Conservation (phyloP, 352 stramenopile species). For the Globisporangium abappressorium region DNA sequence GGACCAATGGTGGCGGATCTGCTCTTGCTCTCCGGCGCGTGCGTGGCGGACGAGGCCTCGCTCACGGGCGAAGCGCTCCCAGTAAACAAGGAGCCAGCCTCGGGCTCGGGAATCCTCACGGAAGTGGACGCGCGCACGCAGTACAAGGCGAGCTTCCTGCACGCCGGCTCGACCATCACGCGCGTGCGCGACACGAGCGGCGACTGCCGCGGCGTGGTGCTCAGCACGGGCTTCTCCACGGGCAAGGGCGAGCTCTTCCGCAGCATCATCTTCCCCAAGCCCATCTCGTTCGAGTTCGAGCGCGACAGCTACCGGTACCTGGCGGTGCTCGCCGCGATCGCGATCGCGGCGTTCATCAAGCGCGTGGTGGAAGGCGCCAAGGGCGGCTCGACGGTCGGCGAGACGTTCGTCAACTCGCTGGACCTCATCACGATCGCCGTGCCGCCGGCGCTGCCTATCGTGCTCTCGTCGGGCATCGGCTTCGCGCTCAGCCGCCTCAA, state of each 20-base stretch:
- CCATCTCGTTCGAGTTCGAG: slow-evolving; percentile 59
- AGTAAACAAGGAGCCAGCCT: slow-evolving; percentile 54
- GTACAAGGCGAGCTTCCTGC: slow-evolving; percentile 49
- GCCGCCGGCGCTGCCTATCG: slow-evolving; percentile 47
- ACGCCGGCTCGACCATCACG: slow-evolving; percentile 43
- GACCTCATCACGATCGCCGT: slow-evolving; percentile 59
- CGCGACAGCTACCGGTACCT: slow-evolving; percentile 65
- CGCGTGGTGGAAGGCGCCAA: slow-evolving; percentile 30
- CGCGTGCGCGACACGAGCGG: slow-evolving; percentile 10
- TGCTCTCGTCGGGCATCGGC: slow-evolving; percentile 49
- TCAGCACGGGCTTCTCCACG: slow-evolving; percentile 62
- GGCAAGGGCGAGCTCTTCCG: slow-evolving; percentile 68
- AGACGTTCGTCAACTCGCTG: slow-evolving; percentile 28
- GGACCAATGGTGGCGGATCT: slow-evolving; percentile 59
- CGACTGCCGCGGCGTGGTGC: slow-evolving; percentile 45
- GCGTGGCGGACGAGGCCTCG: slow-evolving; percentile 64
- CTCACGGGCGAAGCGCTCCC: slow-evolving; percentile 73
- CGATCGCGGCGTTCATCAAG: slow-evolving; percentile 25
- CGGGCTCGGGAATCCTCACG: slow-evolving; percentile 18
- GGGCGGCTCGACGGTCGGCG: slow-evolving; percentile 18
- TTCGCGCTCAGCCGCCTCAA: slow-evolving; percentile 50
- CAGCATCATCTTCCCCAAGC: slow-evolving; percentile 54
- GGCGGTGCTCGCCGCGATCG: slow-evolving; percentile 25
- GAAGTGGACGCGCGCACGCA: slow-evolving; percentile 32
- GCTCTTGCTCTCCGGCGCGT: slow-evolving; percentile 54